Base-by-base conservation (phyloP, 2,329 filamentous ascomycete genomes). In the Colletotrichum sp. region DNA sequence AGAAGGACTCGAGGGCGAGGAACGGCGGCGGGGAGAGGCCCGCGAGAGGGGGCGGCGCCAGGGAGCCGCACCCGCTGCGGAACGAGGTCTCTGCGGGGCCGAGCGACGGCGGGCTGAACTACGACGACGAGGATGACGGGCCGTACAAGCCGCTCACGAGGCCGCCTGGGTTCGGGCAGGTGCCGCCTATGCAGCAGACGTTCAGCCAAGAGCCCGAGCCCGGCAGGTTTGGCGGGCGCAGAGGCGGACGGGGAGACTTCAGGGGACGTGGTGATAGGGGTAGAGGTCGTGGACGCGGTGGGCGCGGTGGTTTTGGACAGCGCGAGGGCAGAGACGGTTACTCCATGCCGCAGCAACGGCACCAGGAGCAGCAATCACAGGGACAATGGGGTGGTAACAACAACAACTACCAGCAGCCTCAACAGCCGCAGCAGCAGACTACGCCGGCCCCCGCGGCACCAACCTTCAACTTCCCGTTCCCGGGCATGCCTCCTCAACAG, bases 101-200 rank as follows among this genome's bases (percentile, higher is more conserved):
- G 18, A 77, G 84, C 30, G 72, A 68, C 8, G 82, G 82, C 27
- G 89, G 88, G 39, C 86, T 94, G 55, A 92, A 91, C 80, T 95
- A 95, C 78, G 93, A 94, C 74, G 93, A 95, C 71, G 89, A 90
- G 32, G 90, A 93, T 3, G 92, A 93, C 75, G 92, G 92, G 1
- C 91, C 92, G 1, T 96, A 96, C 82, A 93, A 92, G 77, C 93
- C 94, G 7, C 87, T 96, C 22, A 84, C 93, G 25, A 88, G 94
- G 22, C 94, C 94, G 2, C 87, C 90, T 22, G 93, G 93, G 65
- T 92, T 93, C 75, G 90, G 88, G 8, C 86, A 86, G 74, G 87
- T 86, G 0, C 81, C 78, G 84, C 88, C 79, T 82, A 88, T 82
- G 83, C 88, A 80, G 84, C 89, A 86, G 80, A 86, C 81, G 56